A percentile compares a stretch with the other conserved stretches of the same genome.
Evolutionary conservation across 352 stramenopile species (phyloP).

Genomic region (Globisporangium emineosum): DNA sequence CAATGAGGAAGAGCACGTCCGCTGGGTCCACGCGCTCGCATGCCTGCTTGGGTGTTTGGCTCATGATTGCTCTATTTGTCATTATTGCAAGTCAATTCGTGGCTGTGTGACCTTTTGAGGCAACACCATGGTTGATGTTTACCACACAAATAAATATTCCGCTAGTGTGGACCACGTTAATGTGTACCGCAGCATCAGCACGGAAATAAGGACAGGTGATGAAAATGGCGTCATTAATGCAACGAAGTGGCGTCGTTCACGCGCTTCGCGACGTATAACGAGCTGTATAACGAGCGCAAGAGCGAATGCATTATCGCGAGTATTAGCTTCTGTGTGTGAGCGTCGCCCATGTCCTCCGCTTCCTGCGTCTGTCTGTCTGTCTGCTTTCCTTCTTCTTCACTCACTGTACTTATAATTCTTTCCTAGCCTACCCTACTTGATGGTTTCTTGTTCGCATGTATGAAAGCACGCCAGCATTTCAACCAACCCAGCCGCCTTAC

Average conservation of each 20-base stretch:
- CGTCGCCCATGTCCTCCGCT: background rate
- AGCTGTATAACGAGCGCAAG: background rate
- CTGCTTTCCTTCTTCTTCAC: background rate
- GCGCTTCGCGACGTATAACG: background rate
- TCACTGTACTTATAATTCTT: conserved; percentile 9
- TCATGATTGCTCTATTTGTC: no score
- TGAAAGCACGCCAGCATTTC: background rate
- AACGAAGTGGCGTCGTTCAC: background rate
- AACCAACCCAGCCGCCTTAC: conserved; percentile 28
- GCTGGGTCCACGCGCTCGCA: background rate
- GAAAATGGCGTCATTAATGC: background rate
- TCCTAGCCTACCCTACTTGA: conserved; percentile 10
- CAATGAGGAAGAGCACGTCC: conserved; percentile 55
- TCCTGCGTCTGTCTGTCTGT: background rate
- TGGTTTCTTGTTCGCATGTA: background rate
- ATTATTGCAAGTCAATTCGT: no score
- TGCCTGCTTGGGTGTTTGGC: background rate
- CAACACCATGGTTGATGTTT: background rate
- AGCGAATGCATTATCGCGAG: background rate
- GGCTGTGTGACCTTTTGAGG: conserved; percentile 8
- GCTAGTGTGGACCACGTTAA: background rate
- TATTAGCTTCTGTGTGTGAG: background rate
- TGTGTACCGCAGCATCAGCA: background rate
- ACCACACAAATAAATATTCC: background rate
- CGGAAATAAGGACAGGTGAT: background rate